A percentile compares a stretch with the other conserved stretches of the same genome.
Evolutionary conservation across 176 grass and related monocot genomes (phyloP).

Genomic region (Thinopyrum elongatum): DNA sequence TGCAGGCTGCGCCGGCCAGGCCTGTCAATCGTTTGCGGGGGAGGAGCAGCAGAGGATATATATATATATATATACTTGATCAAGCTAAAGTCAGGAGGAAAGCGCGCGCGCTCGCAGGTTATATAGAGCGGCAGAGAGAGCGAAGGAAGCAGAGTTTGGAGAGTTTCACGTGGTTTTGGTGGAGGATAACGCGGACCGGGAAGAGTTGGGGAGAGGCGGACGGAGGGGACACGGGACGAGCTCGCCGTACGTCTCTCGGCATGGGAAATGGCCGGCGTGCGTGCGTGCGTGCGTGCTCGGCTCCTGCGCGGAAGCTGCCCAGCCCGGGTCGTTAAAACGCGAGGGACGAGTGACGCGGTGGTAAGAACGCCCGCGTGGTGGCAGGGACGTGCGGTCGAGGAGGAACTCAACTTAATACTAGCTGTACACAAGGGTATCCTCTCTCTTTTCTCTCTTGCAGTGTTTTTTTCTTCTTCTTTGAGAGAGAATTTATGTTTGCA

Average conservation of each 20-base stretch:
- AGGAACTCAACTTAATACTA: too few relatives aligned
- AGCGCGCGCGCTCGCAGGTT: neutral
- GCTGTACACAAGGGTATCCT: too few relatives aligned
- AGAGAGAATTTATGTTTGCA: neutral
- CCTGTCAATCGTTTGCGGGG: neutral
- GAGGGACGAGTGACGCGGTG: too few relatives aligned
- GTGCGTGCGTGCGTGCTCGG: neutral
- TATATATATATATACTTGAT: neutral
- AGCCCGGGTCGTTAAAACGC: neutral
- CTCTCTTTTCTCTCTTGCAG: too few relatives aligned
- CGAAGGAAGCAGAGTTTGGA: neutral
- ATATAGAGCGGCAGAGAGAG: neutral
- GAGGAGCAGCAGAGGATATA: neutral
- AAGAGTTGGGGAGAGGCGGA: neutral
- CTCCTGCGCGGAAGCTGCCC: neutral
- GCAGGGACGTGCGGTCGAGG: neutral
- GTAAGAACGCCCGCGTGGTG: neutral
- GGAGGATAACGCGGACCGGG: neutral
- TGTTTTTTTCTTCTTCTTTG: too few relatives aligned
- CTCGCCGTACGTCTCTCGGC: neutral
- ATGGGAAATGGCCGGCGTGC: neutral
- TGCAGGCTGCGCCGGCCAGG: neutral
- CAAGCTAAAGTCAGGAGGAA: slow-evolving; percentile 10
- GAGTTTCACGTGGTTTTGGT: slow-evolving; percentile 21
- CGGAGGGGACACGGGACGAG: neutral